phyloP scores from a whole-genome alignment of 768 basidiomycete genomes.

The Pulveroboletus sp. region DNA sequence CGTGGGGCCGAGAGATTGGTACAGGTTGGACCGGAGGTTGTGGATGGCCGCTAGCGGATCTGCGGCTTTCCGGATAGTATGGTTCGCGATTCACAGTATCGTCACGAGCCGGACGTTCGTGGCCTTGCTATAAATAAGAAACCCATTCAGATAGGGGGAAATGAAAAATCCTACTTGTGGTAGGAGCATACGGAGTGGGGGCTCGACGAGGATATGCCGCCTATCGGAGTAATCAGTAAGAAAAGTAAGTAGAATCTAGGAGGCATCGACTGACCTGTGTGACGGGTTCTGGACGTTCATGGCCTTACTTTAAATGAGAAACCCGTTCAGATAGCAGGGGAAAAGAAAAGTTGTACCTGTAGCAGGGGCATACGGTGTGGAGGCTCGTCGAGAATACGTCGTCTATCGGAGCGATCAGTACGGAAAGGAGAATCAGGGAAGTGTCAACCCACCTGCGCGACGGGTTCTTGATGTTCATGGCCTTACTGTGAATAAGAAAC shows the following conservation, averaged over 20 bases:
- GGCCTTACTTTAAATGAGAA: no score
- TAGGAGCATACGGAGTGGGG: slow-evolving; percentile 45
- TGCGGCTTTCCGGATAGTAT: slow-evolving; percentile 41
- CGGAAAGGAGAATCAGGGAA: neutral
- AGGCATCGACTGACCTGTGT: no score
- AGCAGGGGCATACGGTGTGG: no score
- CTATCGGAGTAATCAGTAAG: no score
- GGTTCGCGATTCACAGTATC: slow-evolving; percentile 44
- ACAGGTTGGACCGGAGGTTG: slow-evolving; percentile 18
- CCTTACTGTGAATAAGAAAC: no score
- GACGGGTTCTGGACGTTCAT: no score
- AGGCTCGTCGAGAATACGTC: slow-evolving; percentile 35
- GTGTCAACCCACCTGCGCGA: slow-evolving; percentile 35
- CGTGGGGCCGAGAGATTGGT: slow-evolving; percentile 21
- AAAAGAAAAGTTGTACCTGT: no score
- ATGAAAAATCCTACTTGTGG: slow-evolving; percentile 33
- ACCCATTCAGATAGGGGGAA: neutral
- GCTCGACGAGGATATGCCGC: no score
- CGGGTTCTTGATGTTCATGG: slow-evolving; percentile 24
- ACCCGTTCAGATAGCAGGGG: no score
- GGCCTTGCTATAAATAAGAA: neutral
- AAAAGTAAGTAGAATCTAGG: no score
- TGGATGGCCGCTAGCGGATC: slow-evolving; percentile 17
- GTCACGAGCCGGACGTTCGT: slow-evolving; percentile 44
- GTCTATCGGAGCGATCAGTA: slow-evolving; percentile 11